Conservation (phyloP, 2,329 filamentous ascomycete genomes). For the Cryoendolithus antarcticus region DNA sequence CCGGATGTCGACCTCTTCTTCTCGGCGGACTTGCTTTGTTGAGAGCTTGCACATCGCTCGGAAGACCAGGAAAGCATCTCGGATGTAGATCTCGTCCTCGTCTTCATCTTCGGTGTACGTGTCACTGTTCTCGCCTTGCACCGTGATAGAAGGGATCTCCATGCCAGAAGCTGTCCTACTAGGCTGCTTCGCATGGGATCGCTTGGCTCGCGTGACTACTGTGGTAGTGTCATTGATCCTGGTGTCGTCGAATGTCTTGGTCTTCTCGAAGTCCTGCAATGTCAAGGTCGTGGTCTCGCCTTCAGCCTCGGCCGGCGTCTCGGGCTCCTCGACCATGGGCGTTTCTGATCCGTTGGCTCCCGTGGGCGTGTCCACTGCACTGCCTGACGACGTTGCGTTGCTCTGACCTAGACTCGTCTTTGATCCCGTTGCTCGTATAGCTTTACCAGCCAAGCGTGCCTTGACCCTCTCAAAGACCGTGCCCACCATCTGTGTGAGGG, state of each 20-base stretch:
- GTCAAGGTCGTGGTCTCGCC: conserved; percentile 44
- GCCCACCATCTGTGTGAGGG: conserved; percentile 94
- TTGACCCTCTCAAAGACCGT: conserved; percentile 96
- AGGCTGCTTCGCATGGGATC: conserved; percentile 12
- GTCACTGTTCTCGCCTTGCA: conserved; percentile 30
- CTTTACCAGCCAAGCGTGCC: conserved; percentile 72
- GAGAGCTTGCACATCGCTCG: conserved; percentile 95
- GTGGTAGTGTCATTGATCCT: conserved; percentile 55
- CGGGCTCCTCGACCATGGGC: conserved; percentile 20
- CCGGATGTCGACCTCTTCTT: conserved; percentile 84
- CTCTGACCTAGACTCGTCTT: conserved; percentile 29
- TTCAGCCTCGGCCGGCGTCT: conserved; percentile 29
- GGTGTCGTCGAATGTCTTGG: conserved; percentile 53
- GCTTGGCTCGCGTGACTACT: conserved; percentile 49
- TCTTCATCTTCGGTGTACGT: conserved; percentile 57
- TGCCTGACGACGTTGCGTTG: conserved; percentile 14
- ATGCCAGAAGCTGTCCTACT: conserved; percentile 33
- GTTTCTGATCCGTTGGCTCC: conserved; percentile 15
- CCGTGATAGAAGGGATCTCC: conserved; percentile 26
- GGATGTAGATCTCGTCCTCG: conserved; percentile 92
- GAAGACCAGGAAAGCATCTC: conserved; percentile 94
- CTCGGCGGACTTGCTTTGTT: conserved; percentile 76
- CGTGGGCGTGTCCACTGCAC: conserved; percentile 21
- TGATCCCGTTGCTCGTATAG: conserved; percentile 51
- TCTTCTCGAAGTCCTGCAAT: conserved; percentile 55